A percentile compares a stretch with the other conserved stretches of the same genome.
These are phyloP conservation scores for Ceratocystiopsis minuta DNA, from an alignment of 2,329 filamentous ascomycete genomes.

Conservation along the genomic window DNA sequence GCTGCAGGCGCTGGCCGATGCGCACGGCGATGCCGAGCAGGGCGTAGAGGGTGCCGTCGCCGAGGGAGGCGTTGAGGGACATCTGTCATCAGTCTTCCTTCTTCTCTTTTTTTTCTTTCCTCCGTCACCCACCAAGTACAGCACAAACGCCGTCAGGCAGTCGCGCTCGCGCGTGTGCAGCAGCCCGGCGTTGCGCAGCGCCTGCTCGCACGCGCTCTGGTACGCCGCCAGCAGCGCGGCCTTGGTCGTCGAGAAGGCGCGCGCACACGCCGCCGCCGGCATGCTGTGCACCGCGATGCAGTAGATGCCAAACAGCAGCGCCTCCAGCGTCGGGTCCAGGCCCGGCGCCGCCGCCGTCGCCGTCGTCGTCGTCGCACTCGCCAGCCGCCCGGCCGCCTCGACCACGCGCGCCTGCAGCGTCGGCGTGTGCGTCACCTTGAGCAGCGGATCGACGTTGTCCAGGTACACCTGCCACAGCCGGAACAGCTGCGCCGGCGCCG, in stretches of 20 bases:
- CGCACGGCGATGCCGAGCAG: conserved; percentile 36
- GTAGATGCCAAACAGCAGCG: conserved; percentile 38
- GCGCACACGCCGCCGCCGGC: conserved; percentile 22
- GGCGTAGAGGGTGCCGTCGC: conserved; percentile 32
- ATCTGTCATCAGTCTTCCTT: conserved; percentile 25
- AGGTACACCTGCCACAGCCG: conserved; percentile 39
- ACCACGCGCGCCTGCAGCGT: conserved; percentile 34
- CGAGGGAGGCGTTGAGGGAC: conserved; percentile 22
- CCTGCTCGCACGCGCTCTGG: conserved; percentile 31
- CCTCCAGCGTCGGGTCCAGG: conserved; percentile 26
- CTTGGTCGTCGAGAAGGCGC: conserved; percentile 23
- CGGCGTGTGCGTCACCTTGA: conserved; percentile 40
- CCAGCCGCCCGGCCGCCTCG: conserved; percentile 25
- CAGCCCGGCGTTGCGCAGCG: conserved; percentile 31
- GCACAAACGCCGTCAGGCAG: conserved; percentile 35
- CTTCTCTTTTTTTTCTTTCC: too few species aligned
- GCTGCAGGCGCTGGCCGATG: conserved; percentile 33
- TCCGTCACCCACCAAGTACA: conserved; percentile 40
- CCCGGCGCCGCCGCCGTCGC: conserved; percentile 5
- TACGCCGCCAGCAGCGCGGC: conserved; percentile 24
- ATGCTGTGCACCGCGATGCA: conserved; percentile 24
- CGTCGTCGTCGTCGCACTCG: too few species aligned
- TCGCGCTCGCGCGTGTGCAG: conserved; percentile 31
- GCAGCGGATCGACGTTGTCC: conserved; percentile 37
- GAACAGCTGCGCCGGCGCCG: conserved; percentile 25